Conservation (phyloP, 148 eudicot species). For the Camellia sinensis region DNA sequence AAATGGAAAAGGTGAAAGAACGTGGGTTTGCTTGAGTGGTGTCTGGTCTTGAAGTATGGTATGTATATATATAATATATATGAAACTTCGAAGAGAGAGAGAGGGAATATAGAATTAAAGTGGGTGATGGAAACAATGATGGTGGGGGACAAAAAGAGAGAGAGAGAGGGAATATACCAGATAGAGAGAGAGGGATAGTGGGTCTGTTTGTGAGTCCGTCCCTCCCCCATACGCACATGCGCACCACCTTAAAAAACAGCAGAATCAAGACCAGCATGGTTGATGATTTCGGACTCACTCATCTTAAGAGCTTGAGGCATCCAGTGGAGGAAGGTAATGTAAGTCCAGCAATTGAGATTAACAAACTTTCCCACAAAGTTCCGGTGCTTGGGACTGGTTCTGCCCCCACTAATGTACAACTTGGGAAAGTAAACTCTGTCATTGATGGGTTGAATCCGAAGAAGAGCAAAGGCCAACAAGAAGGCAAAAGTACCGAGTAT, state of each 20-base stretch:
- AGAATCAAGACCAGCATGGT: constrained; percentile 97
- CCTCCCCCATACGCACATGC: too few relatives aligned
- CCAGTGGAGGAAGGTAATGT: constrained; percentile 85
- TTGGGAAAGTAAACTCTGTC: constrained; percentile 95
- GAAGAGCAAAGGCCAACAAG: constrained; percentile 81
- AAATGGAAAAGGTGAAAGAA: too few relatives aligned
- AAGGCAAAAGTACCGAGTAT: constrained; percentile 70
- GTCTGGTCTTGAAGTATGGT: too few relatives aligned
- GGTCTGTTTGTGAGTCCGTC: too few relatives aligned
- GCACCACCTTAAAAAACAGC: constrained; percentile 90
- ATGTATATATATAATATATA: too few relatives aligned
- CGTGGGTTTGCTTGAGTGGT: too few relatives aligned
- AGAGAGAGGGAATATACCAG: too few relatives aligned
- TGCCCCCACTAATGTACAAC: constrained; percentile 70
- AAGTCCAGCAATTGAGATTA: constrained; percentile 70
- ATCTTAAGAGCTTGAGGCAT: constrained; percentile 90
- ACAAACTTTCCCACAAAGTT: constrained; percentile 79
- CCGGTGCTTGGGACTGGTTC: constrained; percentile 49
- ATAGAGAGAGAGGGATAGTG: too few relatives aligned
- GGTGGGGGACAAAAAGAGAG: too few relatives aligned
- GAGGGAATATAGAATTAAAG: too few relatives aligned
- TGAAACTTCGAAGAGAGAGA: too few relatives aligned
- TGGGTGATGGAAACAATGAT: too few relatives aligned
- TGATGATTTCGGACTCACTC: constrained; percentile 64
- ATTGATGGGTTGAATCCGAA: constrained; percentile 88